These are phyloP conservation scores for Beta corolliflora DNA, from an alignment of 179 eudicot species.

Conservation along the genomic window DNA sequence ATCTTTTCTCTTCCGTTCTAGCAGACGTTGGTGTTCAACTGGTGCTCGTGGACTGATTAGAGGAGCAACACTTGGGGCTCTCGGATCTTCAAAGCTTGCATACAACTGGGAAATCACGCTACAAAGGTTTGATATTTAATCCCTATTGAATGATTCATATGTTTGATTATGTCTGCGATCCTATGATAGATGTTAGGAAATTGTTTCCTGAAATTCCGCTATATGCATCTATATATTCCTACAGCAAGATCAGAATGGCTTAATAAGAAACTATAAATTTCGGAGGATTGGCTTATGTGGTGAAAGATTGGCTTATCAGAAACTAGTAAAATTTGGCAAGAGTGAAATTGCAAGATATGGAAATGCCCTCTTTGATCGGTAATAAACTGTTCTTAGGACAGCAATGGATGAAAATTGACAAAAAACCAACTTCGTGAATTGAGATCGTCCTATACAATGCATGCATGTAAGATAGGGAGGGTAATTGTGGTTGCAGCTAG, in stretches of 20 bases:
- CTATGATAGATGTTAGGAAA: too few relatives aligned
- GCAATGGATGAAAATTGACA: conserved; percentile 5
- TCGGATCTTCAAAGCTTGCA: too few relatives aligned
- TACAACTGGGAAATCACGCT: too few relatives aligned
- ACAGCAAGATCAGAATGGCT: neutral
- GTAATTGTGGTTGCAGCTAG: conserved; percentile 9
- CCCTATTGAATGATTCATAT: too few relatives aligned
- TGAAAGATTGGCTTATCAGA: conserved; percentile 2
- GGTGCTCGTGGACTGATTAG: too few relatives aligned
- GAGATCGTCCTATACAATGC: neutral
- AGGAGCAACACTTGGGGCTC: too few relatives aligned
- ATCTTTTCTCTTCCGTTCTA: too few relatives aligned
- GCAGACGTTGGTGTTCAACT: too few relatives aligned
- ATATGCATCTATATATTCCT: too few relatives aligned
- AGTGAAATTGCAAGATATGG: neutral
- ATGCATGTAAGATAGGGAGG: conserved; percentile 10
- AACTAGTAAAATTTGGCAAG: neutral
- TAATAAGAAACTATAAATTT: neutral
- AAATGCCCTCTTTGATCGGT: neutral
- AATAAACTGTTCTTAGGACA: conserved; percentile 1
- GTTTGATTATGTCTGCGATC: too few relatives aligned
- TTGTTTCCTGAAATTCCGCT: too few relatives aligned
- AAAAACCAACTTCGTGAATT: neutral
- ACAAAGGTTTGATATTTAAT: too few relatives aligned
- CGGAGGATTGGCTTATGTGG: neutral